These are phyloP conservation scores for Nymphaea colorata DNA, from an alignment of 164 flowering plant genomes.

Conservation along the genomic window DNA sequence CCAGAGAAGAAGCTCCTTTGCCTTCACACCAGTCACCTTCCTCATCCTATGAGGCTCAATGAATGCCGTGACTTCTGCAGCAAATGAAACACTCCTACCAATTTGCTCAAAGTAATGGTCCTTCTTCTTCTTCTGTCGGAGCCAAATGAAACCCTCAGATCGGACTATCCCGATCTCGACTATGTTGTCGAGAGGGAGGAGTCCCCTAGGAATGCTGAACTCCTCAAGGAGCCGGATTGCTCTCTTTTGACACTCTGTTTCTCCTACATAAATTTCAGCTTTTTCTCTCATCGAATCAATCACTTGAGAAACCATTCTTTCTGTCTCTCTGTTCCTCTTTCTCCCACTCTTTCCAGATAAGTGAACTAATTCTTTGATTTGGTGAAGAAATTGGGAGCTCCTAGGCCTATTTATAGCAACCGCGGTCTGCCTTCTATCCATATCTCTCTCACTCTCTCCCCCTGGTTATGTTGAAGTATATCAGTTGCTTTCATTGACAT, in stretches of 20 bases:
- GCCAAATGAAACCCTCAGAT: constrained; percentile 29
- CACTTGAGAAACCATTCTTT: not conserved
- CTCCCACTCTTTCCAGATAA: not conserved
- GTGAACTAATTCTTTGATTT: too few species aligned
- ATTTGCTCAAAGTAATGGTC: constrained; percentile 25
- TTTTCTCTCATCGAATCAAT: not conserved
- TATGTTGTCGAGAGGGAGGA: constrained; percentile 19
- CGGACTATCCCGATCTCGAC: constrained; percentile 20
- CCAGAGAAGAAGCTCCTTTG: constrained; percentile 27
- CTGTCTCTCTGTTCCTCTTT: not conserved
- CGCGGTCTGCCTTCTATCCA: not conserved
- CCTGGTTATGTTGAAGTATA: too few species aligned
- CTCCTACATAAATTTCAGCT: not conserved
- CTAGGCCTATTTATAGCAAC: too few species aligned
- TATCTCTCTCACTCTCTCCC: not conserved
- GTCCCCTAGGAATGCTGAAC: constrained; percentile 21
- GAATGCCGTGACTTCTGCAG: constrained; percentile 13
- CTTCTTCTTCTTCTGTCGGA: constrained; percentile 20
- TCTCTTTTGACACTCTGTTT: not conserved
- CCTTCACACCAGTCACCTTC: constrained; percentile 31
- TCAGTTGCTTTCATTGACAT: too few species aligned
- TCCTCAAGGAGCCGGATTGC: constrained; percentile 12
- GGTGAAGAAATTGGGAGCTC: too few species aligned
- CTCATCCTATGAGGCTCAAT: constrained; percentile 15
- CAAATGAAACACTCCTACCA: constrained; percentile 20